These are phyloP conservation scores for Fusarium verrucosum DNA, from an alignment of 2,329 filamentous ascomycete genomes.

Conservation along the genomic window DNA sequence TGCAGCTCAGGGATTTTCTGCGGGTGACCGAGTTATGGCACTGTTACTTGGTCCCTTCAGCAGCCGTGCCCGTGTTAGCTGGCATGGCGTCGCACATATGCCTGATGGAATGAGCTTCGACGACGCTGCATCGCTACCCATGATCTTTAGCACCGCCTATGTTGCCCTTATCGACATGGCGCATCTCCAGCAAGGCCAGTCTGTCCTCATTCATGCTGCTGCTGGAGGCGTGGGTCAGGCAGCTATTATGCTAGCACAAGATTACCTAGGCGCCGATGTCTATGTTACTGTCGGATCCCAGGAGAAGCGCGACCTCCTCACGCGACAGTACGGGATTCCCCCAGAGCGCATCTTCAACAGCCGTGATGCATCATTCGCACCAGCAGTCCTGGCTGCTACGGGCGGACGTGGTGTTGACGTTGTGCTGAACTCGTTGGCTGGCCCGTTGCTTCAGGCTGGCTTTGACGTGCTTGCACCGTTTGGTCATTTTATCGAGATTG, in stretches of 20 bases:
- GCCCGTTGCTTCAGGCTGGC: background rate
- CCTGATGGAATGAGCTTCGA: background rate
- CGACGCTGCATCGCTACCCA: constrained; percentile 12
- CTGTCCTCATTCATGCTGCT: constrained; percentile 44
- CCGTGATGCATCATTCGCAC: background rate
- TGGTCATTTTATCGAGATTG: background rate
- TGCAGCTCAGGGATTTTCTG: background rate
- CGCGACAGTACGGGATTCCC: background rate
- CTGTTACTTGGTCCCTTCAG: too few relatives aligned
- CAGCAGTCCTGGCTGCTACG: background rate
- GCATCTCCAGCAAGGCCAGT: constrained; percentile 23
- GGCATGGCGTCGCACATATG: background rate
- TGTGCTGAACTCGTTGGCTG: background rate
- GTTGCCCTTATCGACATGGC: constrained; percentile 7
- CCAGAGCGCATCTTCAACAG: background rate
- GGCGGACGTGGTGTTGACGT: background rate
- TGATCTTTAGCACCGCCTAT: constrained; percentile 17
- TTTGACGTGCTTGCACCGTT: background rate
- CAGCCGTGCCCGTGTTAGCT: too few relatives aligned
- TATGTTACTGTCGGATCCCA: constrained; percentile 46
- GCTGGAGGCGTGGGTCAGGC: constrained; percentile 41
- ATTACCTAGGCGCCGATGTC: constrained; percentile 36
- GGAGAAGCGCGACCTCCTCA: constrained; percentile 37
- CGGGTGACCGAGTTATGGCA: constrained; percentile 3
- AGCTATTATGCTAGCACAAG: constrained; percentile 42